phyloP scores from a whole-genome alignment of 768 basidiomycete genomes.

The Tricholoma hemisulphureum region DNA sequence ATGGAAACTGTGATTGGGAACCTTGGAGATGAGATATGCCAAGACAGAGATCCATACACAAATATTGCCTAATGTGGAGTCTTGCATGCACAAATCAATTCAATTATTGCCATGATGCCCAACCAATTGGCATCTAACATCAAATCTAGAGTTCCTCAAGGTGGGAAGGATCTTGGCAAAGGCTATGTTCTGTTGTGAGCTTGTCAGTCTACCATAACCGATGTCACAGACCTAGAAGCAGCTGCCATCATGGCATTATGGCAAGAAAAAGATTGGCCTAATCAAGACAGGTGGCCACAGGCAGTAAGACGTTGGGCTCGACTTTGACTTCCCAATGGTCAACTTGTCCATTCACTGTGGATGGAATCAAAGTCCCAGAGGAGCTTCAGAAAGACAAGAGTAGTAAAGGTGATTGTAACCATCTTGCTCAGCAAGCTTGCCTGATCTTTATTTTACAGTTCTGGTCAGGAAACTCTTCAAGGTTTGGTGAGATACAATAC shows the following conservation, averaged over 20 bases:
- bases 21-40: constrained; percentile 13
- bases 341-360: constrained; percentile 32
- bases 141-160: not conserved
- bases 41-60: constrained; percentile 12
- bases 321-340: constrained; percentile 37
- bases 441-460: not conserved
- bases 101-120: constrained; percentile 17
- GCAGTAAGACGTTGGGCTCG: constrained; percentile 28
- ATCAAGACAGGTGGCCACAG: not conserved
- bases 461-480: not conserved
- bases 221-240: not conserved
- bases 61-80: no score
- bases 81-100: not conserved
- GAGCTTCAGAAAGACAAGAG: constrained; percentile 18
- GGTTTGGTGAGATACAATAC: constrained; percentile 7
- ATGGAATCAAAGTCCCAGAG: constrained; percentile 23
- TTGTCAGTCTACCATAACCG: not conserved
- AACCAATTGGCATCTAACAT: not conserved
- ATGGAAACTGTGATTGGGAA: no score
- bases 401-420: constrained; percentile 20
- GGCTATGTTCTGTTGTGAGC: not conserved
- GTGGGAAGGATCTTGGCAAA: not conserved
- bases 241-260: not conserved
- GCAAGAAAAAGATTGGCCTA: not conserved
- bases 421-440: not conserved